Conservation (phyloP, 371 early-diverging fungal genomes). For the Actinomortierella wolfii region DNA sequence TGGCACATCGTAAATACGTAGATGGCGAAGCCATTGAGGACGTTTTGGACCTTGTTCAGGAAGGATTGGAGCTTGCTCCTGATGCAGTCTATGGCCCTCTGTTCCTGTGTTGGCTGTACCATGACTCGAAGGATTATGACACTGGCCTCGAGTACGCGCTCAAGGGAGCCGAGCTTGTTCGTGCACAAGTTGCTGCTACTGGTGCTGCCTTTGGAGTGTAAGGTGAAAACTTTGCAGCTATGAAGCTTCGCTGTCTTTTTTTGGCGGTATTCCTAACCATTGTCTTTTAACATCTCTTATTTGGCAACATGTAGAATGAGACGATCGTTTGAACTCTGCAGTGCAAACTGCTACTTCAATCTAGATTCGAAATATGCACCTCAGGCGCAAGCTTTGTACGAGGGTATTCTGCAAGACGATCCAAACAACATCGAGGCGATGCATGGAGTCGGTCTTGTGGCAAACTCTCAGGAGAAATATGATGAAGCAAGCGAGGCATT, state of each 20-base stretch:
- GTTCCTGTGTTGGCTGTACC: constrained; percentile 59
- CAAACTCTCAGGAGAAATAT: constrained; percentile 36
- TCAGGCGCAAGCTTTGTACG: constrained; percentile 57
- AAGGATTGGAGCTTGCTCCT: constrained; percentile 54
- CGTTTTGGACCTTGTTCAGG: constrained; percentile 54
- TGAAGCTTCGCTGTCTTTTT: too few relatives aligned
- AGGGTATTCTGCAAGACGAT: constrained; percentile 53
- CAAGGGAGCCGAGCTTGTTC: constrained; percentile 52
- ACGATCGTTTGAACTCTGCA: constrained; percentile 61
- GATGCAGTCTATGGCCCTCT: constrained; percentile 56
- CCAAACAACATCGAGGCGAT: constrained; percentile 56
- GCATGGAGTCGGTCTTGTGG: constrained; percentile 49
- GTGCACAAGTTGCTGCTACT: constrained; percentile 38
- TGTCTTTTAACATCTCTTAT: too few relatives aligned
- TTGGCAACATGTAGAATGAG: constrained; percentile 47
- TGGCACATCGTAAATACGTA: constrained; percentile 49
- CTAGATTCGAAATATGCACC: constrained; percentile 57
- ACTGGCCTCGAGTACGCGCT: constrained; percentile 66
- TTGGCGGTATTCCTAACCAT: too few relatives aligned
- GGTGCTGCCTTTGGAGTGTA: constrained; percentile 24
- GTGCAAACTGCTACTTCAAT: constrained; percentile 68
- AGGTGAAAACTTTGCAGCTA: not conserved
- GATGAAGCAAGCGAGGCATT: constrained; percentile 63
- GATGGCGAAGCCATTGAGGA: constrained; percentile 50
- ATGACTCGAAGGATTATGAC: constrained; percentile 59